These are phyloP conservation scores for Cardamine chenopodiifolia DNA, from an alignment of 345 rosid species.

Conservation along the genomic window DNA sequence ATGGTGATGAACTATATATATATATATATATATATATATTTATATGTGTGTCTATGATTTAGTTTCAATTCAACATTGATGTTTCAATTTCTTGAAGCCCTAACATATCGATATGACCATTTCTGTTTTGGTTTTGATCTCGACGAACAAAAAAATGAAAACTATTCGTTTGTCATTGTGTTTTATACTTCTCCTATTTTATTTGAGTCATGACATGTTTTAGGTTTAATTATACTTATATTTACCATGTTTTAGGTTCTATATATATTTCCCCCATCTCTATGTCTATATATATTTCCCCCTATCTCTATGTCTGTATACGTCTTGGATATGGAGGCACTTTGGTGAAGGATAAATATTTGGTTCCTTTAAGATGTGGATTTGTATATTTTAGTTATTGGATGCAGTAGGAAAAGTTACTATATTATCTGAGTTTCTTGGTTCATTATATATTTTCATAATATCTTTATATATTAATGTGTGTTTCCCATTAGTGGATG, in stretches of 20 bases:
- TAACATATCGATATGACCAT: background rate
- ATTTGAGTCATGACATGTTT: constrained; percentile 16
- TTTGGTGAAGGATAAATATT: constrained; percentile 1
- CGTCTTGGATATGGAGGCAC: constrained; percentile 17
- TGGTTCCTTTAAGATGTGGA: constrained; percentile 15
- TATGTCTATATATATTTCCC: background rate
- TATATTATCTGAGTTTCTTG: background rate
- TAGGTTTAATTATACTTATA: constrained; percentile 12
- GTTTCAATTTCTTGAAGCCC: constrained; percentile 32
- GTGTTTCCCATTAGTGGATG: constrained; percentile 32
- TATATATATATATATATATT: background rate
- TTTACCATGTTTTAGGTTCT: background rate
- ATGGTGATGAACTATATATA: constrained; percentile 1
- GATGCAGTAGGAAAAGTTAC: constrained; percentile 11
- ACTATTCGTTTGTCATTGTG: constrained; percentile 14
- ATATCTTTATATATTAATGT: background rate
- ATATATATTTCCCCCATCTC: background rate
- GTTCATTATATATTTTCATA: background rate
- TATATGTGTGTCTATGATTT: background rate
- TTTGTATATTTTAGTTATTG: constrained; percentile 17
- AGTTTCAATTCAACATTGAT: constrained; percentile 23
- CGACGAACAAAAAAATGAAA: constrained; percentile 3
- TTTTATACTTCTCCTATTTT: background rate
- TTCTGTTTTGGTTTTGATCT: constrained; percentile 21
- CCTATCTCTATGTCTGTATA: background rate